Evolutionary conservation across 768 basidiomycete species (phyloP), one percentile per base, ranked within the genome.

Genomic region (Auricularia sp.): DNA sequence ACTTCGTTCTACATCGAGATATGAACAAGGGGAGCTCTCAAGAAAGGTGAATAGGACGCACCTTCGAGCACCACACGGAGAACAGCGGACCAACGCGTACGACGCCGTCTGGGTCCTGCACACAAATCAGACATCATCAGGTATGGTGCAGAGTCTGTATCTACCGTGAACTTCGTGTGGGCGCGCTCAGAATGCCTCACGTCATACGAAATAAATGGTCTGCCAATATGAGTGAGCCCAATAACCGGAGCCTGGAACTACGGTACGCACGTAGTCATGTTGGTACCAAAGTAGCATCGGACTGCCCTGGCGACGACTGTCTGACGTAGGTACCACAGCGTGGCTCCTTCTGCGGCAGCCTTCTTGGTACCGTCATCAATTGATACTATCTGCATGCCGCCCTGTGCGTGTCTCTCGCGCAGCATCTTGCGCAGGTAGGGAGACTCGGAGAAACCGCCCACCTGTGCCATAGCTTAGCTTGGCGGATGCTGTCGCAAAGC

Each of bases 251-350:
- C 39, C 8, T 8, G 7, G 39, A 42, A 2, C 39, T 8, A 14
- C 39, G 39, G 39, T 42, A 42, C 39, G 39, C 39, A 42, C 39
- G 56, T 59, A 4, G 56, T 59, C 56, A 59, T 59, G 23, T 59
- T 59, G 23, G 39, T 42, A 3, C 64, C 64, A 21, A 61, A 64
- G 56, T 39, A 43, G 8, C n/a, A 36, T 3, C 64, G 56, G 5
- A 29, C 59, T 36, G 59, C 59, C 12, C 64, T 18, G n/a, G 58
- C 59, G 36, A 44, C 47, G 18, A 64, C 64, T 3, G 60, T 36
- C 16, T 64, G 36, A 14, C 58, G 29, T 35, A 61, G 56, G 54
- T 61, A 64, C 64, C 64, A 64, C 18, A 64, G 33, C n/a, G 60
- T 34, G 3, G 64, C 64, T 8, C 64, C 64, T 16, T 64, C 64